Base-by-base conservation (phyloP, 352 stramenopile genomes). In the Pythium apleroticum region DNA sequence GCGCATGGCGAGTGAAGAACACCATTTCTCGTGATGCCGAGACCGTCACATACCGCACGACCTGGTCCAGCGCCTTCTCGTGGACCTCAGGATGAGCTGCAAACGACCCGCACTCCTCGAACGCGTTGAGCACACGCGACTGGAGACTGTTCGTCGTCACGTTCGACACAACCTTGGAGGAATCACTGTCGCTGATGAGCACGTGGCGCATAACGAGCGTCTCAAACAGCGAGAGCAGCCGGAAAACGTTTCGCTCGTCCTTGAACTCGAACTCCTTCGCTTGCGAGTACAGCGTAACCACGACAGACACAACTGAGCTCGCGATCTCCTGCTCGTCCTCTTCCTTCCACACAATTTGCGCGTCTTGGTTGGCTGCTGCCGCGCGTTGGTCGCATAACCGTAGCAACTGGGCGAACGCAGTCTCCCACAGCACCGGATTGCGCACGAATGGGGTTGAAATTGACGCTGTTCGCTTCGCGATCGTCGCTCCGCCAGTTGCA, bases 141-240 rank as follows among this genome's bases (percentile, higher is more conserved):
- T 92, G 84, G 12, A 95, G 73, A 25, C 83, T 93, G 64, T 90
- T 93, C n/a, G 77, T 90, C 17, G 81, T 90, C 45, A 93, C 80
- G 52, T 86, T 90, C 10, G 77, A 57, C 10, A 63, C 57, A 28
- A 71, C 69, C 25, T 80, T 78, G 19, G 59, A 55, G 14, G 9
- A 24, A 22, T 73, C 73, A 2, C 60, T 50, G 28, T 71, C 60
- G 9, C 66, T 65, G 6, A 57, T 69, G 24, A 93, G 68, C 11
- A 93, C 84, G 60, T 93, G 86, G 10, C 78, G 81, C n/a, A 75
- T 72, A n/a, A 92, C 72, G 31, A 91, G 59, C 27, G 63, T 65
- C 4, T 84, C 73, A 54, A 95, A 90, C 24, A 93, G 52, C 46
- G 87, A 69, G 37, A 95, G 65, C 53, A 93, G 74, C 14, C 73